Percentiles rank a stretch among this genome's conserved stretches.
phyloP scores from a whole-genome alignment of 257 asterid genomes.

The Buddleja alternifolia region DNA sequence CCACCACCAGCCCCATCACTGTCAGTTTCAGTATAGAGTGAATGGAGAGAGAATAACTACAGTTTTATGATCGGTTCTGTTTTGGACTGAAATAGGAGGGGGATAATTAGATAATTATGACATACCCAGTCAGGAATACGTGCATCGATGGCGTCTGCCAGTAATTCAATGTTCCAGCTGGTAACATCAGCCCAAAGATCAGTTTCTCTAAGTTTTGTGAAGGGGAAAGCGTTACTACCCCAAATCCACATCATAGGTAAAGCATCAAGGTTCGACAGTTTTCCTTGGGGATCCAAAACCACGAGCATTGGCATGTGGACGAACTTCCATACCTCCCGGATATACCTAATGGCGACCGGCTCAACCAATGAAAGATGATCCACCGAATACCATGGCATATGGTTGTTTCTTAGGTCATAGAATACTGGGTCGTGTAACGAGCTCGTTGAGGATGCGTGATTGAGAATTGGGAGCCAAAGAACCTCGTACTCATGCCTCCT shows the following conservation, averaged over 20 bases:
- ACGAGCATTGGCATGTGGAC: constrained; percentile 74
- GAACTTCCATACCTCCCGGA: constrained; percentile 60
- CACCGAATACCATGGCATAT: constrained; percentile 87
- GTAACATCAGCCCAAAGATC: constrained; percentile 65
- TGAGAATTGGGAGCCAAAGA: constrained; percentile 81
- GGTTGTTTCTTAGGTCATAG: constrained; percentile 43
- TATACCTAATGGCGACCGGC: constrained; percentile 63
- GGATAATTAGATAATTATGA: too few relatives aligned
- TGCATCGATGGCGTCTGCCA: constrained; percentile 69
- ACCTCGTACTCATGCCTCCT: constrained; percentile 70
- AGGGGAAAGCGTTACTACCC: constrained; percentile 84
- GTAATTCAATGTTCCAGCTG: constrained; percentile 67
- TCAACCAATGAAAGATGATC: constrained; percentile 66
- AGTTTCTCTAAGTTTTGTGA: constrained; percentile 59
- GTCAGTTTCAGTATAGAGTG: too few relatives aligned
- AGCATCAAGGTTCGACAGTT: constrained; percentile 64
- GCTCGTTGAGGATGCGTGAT: constrained; percentile 33
- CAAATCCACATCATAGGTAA: constrained; percentile 95
- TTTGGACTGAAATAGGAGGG: too few relatives aligned
- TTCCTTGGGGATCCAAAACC: constrained; percentile 82
- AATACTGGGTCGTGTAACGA: constrained; percentile 37
- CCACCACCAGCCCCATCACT: too few relatives aligned
- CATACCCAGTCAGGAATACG: constrained; percentile 70
- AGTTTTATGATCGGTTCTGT: too few relatives aligned
- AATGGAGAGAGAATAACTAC: too few relatives aligned